phyloP scores from a whole-genome alignment of 2,329 filamentous ascomycete species.

The Juglanconis oblonga region DNA sequence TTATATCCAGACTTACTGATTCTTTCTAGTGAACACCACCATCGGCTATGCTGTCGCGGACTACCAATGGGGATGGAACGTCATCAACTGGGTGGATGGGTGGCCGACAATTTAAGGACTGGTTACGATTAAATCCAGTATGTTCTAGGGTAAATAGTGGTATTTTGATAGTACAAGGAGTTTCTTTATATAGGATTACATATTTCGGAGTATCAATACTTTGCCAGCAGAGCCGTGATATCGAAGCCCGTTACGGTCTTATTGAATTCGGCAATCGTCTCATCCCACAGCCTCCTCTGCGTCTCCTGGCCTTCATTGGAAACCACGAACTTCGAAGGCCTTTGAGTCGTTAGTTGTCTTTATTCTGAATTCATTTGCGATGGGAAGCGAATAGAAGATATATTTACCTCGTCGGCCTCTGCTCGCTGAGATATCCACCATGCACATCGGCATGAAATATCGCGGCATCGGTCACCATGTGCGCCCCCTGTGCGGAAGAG shows the following conservation, averaged over 20 bases:
- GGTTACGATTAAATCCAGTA: neutral
- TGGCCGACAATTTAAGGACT: slow-evolving; percentile 20
- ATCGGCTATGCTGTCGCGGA: slow-evolving; percentile 47
- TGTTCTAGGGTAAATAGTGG: too few relatives aligned
- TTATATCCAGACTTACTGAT: neutral
- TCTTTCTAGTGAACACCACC: slow-evolving; percentile 10
- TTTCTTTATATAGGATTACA: too few relatives aligned
- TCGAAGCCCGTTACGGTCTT: neutral
- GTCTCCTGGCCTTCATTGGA: neutral
- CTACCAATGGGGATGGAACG: slow-evolving; percentile 46
- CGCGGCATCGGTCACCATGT: neutral
- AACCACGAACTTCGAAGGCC: neutral
- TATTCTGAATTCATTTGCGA: neutral
- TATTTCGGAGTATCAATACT: neutral
- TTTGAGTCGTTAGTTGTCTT: neutral
- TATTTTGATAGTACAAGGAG: too few relatives aligned
- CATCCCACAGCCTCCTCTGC: neutral
- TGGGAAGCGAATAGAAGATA: too few relatives aligned
- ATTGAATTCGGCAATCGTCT: neutral
- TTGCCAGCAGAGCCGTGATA: neutral
- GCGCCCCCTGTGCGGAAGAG: neutral
- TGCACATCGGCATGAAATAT: neutral
- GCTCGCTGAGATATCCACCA: neutral
- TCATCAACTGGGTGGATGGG: slow-evolving; percentile 31
- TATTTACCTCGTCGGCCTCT: neutral